Conservation (phyloP, 805 yeast species). For the Schwanniomyces yamadae region DNA sequence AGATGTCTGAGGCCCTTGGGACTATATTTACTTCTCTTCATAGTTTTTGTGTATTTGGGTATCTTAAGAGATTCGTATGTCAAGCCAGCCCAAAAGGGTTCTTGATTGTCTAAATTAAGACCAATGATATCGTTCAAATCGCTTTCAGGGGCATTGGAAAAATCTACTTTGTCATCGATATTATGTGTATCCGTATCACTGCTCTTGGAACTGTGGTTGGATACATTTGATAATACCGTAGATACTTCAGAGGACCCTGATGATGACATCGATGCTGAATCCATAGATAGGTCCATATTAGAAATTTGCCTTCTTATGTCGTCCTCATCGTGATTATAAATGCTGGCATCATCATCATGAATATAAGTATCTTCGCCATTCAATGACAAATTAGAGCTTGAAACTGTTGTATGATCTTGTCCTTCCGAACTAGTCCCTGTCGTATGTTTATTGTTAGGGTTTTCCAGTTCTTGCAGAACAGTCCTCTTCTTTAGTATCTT, state of each 20-base stretch:
- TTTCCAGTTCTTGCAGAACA: slow-evolving; percentile 4
- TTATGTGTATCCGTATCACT: too few species aligned
- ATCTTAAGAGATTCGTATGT: slow-evolving; percentile 39
- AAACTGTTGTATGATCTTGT: slow-evolving; percentile 1
- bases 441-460: too few species aligned
- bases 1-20: slow-evolving; percentile 49
- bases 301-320: slow-evolving; percentile 10
- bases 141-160: slow-evolving; percentile 10
- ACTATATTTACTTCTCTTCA: slow-evolving; percentile 45
- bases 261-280: slow-evolving; percentile 3
- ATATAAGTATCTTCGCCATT: slow-evolving; percentile 9
- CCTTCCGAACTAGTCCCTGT: too few species aligned
- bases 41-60: slow-evolving; percentile 56
- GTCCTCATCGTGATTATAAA: slow-evolving; percentile 24
- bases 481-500: slow-evolving; percentile 13
- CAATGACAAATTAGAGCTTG: neutral
- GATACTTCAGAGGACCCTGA: too few species aligned
- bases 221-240: too few species aligned
- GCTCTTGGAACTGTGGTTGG: too few species aligned
- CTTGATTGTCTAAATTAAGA: slow-evolving; percentile 9
- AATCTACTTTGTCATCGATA: too few species aligned
- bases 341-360: slow-evolving; percentile 23
- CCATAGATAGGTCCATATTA: neutral
- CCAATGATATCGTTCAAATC: slow-evolving; percentile 2
- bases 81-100: slow-evolving; percentile 30